These are phyloP conservation scores for Ogataea methanolica DNA, from an alignment of 805 yeast genomes.

Conservation along the genomic window DNA sequence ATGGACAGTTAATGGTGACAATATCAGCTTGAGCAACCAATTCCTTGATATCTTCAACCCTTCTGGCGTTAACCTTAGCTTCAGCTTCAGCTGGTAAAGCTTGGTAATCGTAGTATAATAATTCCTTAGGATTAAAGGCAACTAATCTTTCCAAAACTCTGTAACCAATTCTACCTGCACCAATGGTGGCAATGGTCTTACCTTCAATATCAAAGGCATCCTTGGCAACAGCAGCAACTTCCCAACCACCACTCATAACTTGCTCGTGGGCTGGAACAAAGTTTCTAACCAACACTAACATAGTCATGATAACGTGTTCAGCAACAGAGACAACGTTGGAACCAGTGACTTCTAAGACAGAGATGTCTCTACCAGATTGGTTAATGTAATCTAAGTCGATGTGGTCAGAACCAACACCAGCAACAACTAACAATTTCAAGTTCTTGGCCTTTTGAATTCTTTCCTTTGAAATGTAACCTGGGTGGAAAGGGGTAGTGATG, in stretches of 20 bases:
- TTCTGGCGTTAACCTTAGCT: slow-evolving; percentile 51
- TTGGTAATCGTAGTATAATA: slow-evolving; percentile 74
- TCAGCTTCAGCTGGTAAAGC: slow-evolving; percentile 56
- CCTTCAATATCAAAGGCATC: slow-evolving; percentile 72
- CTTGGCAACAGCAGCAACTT: slow-evolving; percentile 72
- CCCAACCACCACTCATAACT: slow-evolving; percentile 60
- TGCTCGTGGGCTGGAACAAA: slow-evolving; percentile 76
- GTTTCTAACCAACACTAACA: slow-evolving; percentile 66
- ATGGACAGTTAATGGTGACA: slow-evolving; percentile 74
- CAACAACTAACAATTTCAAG: slow-evolving; percentile 66
- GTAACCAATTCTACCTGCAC: slow-evolving; percentile 79
- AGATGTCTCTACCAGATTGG: slow-evolving; percentile 56
- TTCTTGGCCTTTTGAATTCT: slow-evolving; percentile 67
- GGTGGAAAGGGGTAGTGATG: slow-evolving; percentile 81
- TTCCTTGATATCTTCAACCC: slow-evolving; percentile 58
- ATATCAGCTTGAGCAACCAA: slow-evolving; percentile 64
- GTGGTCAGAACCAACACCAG: slow-evolving; percentile 86
- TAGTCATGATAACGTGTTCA: slow-evolving; percentile 74
- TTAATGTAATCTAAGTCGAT: slow-evolving; percentile 60
- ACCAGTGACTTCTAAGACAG: slow-evolving; percentile 79
- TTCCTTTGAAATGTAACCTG: slow-evolving; percentile 66
- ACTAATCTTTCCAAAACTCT: slow-evolving; percentile 66
- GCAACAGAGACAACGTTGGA: slow-evolving; percentile 79
- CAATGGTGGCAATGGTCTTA: slow-evolving; percentile 74
- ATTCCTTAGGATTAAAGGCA: slow-evolving; percentile 71